phyloP scores from a whole-genome alignment of 495 filamentous ascomycete genomes.

The Astrothelium subdiscretum region DNA sequence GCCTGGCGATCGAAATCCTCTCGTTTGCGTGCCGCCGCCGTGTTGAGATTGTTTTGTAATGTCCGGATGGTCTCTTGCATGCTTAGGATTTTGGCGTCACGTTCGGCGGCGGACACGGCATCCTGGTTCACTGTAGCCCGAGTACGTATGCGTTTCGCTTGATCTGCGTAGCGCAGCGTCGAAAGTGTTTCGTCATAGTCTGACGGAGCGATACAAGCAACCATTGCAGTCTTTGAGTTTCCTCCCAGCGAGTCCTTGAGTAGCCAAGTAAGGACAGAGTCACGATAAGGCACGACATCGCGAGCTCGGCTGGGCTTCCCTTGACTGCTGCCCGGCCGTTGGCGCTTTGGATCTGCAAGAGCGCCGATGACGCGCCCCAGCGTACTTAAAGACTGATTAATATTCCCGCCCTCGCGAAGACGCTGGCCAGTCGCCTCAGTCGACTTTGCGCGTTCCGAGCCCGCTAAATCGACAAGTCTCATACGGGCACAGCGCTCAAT shows the following conservation, averaged over 20 bases:
- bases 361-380: slow-evolving; percentile 95
- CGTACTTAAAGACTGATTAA: slow-evolving; percentile 96
- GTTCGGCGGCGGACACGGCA: slow-evolving; percentile 69
- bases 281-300: slow-evolving; percentile 82
- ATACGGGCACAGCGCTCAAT: slow-evolving; percentile 90
- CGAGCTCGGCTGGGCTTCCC: slow-evolving; percentile 33
- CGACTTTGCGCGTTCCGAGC: slow-evolving; percentile 86
- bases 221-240: slow-evolving; percentile 97
- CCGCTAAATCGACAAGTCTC: slow-evolving; percentile 88
- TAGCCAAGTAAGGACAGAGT: slow-evolving; percentile 95
- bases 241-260: slow-evolving; percentile 91
- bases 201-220: slow-evolving; percentile 86
- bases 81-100: slow-evolving; percentile 82
- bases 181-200: slow-evolving; percentile 97
- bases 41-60: slow-evolving; percentile 60
- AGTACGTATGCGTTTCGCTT: slow-evolving; percentile 96
- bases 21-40: slow-evolving; percentile 35
- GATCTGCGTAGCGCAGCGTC: slow-evolving; percentile 92
- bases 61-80: slow-evolving; percentile 88
- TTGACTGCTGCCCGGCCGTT: slow-evolving; percentile 9
- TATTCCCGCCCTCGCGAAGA: slow-evolving; percentile 88
- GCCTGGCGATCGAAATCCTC: slow-evolving; percentile 37
- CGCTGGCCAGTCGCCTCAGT: slow-evolving; percentile 89
- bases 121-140: slow-evolving; percentile 94
- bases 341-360: slow-evolving; percentile 57